Base-by-base conservation (phyloP, 371 early-diverging fungal genomes). In the Haplosporangium sp. region DNA sequence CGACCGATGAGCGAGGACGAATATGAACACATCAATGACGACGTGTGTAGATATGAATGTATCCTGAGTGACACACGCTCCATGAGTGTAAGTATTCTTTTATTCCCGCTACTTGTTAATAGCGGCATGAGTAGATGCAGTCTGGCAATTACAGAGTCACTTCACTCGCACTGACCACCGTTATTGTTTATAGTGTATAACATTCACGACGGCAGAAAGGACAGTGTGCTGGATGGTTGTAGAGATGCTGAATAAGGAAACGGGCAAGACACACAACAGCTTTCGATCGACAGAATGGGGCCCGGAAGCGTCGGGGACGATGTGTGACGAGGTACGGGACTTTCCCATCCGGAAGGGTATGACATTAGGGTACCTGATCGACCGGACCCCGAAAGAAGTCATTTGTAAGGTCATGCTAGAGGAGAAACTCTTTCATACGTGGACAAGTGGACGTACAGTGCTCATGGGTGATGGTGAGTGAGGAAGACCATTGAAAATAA, bases 241-340 rank as follows among this genome's bases (percentile, higher is more conserved):
- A 0, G 16, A 51, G 20, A 51, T 45, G n/a, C 41, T 73, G 29
- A 59, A 62, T 6, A 13, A 48, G 21, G 54, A 16, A 9, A 1
- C 50, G 1, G 45, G 18, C 23, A 64, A 55, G 43, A 21, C n/a
- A 5, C 16, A 60, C 48, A 47, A 58, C 11, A 42, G 9, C 9
- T 71, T 71, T 61, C 54, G 55, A 5, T 46, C 23, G 20, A 50
- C 60, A 13, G 73, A 73, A 14, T 73, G 73, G 73, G 73, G 62
- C 0, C 63, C 62, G 0, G 67, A 58, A 13, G 58, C 67, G 2
- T 57, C 62, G 0, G 45, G 46, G 23, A 16, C n/a, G 9, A 66
- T 73, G 73, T 50, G 51, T 52, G 21, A 66, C 3, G 23, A 62
- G 9, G 50, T 66, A 0, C 62, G 57, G 6, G 59, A 73, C 9